Base-by-base conservation (phyloP, 495 filamentous ascomycete genomes). In the Neurospora sp. region DNA sequence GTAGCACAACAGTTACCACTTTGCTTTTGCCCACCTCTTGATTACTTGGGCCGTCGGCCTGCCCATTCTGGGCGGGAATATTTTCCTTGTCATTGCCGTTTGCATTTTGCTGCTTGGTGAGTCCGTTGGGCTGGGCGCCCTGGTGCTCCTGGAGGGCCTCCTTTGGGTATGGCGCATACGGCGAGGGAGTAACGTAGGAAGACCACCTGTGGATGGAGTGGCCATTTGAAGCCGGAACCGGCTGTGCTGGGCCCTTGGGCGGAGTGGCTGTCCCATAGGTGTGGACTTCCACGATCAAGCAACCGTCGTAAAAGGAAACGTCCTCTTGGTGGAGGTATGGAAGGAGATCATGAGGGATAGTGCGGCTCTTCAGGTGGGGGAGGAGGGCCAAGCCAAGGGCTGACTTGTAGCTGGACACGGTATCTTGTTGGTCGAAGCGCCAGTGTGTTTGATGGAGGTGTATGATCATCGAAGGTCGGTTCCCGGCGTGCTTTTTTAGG, bases 131-230 rank as follows among this genome's bases (percentile, higher is more conserved):
- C 13, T 80, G 81, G 8, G 69, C 42, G 11, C 74, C 71, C 7
- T 79, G 66, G 73, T 79, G 79, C 19, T 81, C 71, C 37, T 74
- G 72, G 11, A 71, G 72, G 73, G 86, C 89, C 45, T 90, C 88
- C 70, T 88, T 90, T 2, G 93, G 92, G 77, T 90, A 97, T 0
- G 94, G 92, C 15, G 90, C 92, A 79, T 90, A 93, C 3, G 94
- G 86, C 1, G 95, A 98, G 0, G 94, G 96, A 1, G 94, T 97
- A 15, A 98, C 84, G 79, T 92, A 92, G 70, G 90, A 87, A 75
- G 92, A 97, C 79, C 93, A 91, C 78, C 97, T 97, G 79, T 99
- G 94, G 39, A 99, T 89, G 5, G 93, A 97, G 74, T 92, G 95
- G 70, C 90, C 89, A 80, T 79, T 88, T 75, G 84, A 83, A 59